Base-by-base conservation (phyloP, 2,329 filamentous ascomycete species). In the Eutypa lata region DNA sequence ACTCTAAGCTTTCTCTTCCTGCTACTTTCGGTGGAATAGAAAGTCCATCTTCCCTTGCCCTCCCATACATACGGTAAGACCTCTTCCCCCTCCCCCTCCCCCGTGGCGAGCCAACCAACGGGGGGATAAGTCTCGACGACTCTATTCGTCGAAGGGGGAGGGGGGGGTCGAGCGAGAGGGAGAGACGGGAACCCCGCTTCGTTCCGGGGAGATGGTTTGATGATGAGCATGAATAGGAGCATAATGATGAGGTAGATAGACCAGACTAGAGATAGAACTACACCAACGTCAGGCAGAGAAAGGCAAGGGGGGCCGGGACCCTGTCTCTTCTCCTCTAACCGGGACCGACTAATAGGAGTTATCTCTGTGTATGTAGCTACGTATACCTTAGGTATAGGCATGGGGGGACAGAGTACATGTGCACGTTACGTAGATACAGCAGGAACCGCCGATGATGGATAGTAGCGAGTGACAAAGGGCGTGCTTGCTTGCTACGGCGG, bases 181-280 rank as follows among this genome's bases (percentile, higher is more conserved):
- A 5, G 26, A 31, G 26, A 5, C 26, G 59, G 56, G 56, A 64
- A 72, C 70, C 71, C 70, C 70, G 70, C 70, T 70, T 65, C 60
- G 65, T n/a, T 31, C 26, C 26, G 26, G 26, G 26, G 26, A 31
- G 26, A 31, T 31, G 26, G 26, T 31, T 31, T 31, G 26, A 31
- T 31, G 53, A 57, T 50, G 42, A 26, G 21, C 21, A 56, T 58
- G 58, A 50, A 44, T 59, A 64, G 61, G 65, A 68, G 19, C 3
- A 42, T 11, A 18, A 19, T 42, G 62, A 65, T 65, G 65, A 61
- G 61, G 62, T 64, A 59, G 46, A 54, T 52, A 33, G 47, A 52
- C 44, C 24, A 18, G 45, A 33, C 45, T 18, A 35, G 22, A 49
- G 18, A 31, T 31, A 31, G 26, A 31, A 31, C 26, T 31, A 31